Base-by-base conservation (phyloP, 192 early-diverging fungal genomes). In the Chytriomyces sp. region DNA sequence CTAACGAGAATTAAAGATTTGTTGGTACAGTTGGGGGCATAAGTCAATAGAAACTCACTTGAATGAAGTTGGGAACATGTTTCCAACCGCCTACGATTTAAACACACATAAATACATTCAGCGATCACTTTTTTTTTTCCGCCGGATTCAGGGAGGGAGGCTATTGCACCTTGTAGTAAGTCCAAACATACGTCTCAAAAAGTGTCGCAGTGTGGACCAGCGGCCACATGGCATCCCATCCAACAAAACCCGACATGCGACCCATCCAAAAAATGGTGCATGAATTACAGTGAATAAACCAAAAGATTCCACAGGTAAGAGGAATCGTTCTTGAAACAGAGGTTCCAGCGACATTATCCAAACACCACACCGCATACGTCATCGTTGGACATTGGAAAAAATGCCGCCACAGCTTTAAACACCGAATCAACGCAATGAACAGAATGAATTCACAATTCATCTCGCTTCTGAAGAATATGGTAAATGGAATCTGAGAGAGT, bases 241-340 rank as follows among this genome's bases (percentile, higher is more conserved):
- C 44, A 28, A 13, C 13, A 45, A 67, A 67, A 4, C 65, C 65
- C 5, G 65, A 46, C 10, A 10, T 3, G 7, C 11, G 43, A 5
- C 43, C 65, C 13, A 45, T 23, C 43, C 47, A 67, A 45, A 46
- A 67, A 26, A 45, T 16, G 43, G 23, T 45, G 65, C 65, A 67
- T 45, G 65, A 28, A 13, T 67, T 67, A 23, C 18, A 67, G 23
- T 67, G 65, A 13, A 67, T 67, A 43, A 67, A 67, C 13, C 16
- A 67, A 45, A 67, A 67, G 11, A 67, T 67, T 45, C 26, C 65
- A 45, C 11, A 6, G 11, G 44, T 45, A 43, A 67, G 43, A 0
- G 65, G 65, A 11, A 67, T 6, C 0, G 65, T 67, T 67, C 35
- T 35, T 35, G 35, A 35, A 35, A 35, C 35, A 4, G 35, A 35